These are phyloP conservation scores for Toxicodendron radicans DNA, from an alignment of 345 rosid species.

Conservation along the genomic window DNA sequence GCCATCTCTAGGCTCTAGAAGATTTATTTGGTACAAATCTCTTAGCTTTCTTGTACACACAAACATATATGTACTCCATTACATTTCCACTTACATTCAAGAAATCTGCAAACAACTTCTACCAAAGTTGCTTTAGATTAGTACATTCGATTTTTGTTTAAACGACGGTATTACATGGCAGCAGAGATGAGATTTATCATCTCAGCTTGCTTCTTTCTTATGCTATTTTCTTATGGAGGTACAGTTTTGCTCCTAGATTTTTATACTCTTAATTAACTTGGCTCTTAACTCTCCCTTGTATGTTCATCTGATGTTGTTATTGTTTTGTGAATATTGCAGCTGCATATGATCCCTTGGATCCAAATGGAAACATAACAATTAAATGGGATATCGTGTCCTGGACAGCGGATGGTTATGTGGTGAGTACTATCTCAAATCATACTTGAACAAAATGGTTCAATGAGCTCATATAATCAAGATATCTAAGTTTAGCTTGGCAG, in stretches of 20 bases:
- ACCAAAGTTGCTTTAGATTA: conserved; percentile 6
- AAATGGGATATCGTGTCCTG: conserved; percentile 92
- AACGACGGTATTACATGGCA: background rate
- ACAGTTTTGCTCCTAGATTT: conserved; percentile 6
- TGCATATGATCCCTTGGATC: conserved; percentile 94
- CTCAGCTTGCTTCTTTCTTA: conserved; percentile 36
- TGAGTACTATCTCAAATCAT: conserved; percentile 26
- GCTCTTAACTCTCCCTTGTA: background rate
- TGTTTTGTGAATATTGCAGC: conserved; percentile 39
- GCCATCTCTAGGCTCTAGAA: conserved; percentile 26
- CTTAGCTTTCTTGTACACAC: background rate
- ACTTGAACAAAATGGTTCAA: too few species aligned
- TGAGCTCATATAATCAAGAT: too few species aligned
- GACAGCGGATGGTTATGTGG: conserved; percentile 87
- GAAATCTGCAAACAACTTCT: conserved; percentile 4
- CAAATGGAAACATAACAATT: conserved; percentile 75
- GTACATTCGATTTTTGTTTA: background rate
- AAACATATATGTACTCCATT: background rate
- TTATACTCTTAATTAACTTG: background rate
- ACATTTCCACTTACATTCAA: conserved; percentile 11
- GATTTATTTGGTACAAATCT: conserved; percentile 3
- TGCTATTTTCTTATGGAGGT: conserved; percentile 54
- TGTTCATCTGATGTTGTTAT: conserved; percentile 14
- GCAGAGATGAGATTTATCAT: conserved; percentile 39
- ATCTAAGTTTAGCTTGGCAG: too few species aligned